Evolutionary conservation across 164 flowering plant species (phyloP), one percentile per base, ranked within the genome.

Genomic region (Vitis cinerea): DNA sequence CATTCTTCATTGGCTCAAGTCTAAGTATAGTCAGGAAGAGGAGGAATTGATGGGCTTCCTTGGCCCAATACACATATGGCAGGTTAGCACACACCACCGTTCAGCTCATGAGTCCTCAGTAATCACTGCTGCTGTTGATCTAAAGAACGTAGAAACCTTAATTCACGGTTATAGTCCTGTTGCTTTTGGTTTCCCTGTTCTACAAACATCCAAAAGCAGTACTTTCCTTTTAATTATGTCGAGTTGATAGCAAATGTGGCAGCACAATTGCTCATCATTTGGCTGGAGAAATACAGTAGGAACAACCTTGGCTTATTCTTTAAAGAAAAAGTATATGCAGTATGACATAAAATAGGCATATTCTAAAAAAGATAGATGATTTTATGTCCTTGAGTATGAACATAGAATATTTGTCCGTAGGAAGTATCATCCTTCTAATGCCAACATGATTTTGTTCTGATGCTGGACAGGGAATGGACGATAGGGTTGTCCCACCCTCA

Each of bases 21-120:
- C 79, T 11, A 15, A 79, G 10, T 65, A 76, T 64, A 62, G 55
- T 48, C 72, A 67, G 52, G 70, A 52, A n/a, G 70, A 72, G 53
- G 76, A 74, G 49, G 84, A 78, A 47, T 74, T 65, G 49, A 72
- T 75, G 2, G 84, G 86, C 53, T 83, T 76, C 58, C 68, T 76
- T 52, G 83, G 83, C 9, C 86, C 86, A 59, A 80, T 81, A 63
- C 86, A 83, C 60, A 74, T 83, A 67, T 83, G 86, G 86, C 86
- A 83, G 82, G 86, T 82, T 48, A 31, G 58, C 15, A 14, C 44
- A 48, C 30, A 30, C 30, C 63, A 16, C 12, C 12, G 12, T 23
- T 62, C 31, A 6, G 0, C 7, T 37, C 44, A 37, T 6, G 4
- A 37, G 6, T 37, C 7, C 44, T 4, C 7, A 3, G 44, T 37